These are phyloP conservation scores for Sphaerulina musiva DNA, from an alignment of 2,329 filamentous ascomycete species.

Conservation along the genomic window DNA sequence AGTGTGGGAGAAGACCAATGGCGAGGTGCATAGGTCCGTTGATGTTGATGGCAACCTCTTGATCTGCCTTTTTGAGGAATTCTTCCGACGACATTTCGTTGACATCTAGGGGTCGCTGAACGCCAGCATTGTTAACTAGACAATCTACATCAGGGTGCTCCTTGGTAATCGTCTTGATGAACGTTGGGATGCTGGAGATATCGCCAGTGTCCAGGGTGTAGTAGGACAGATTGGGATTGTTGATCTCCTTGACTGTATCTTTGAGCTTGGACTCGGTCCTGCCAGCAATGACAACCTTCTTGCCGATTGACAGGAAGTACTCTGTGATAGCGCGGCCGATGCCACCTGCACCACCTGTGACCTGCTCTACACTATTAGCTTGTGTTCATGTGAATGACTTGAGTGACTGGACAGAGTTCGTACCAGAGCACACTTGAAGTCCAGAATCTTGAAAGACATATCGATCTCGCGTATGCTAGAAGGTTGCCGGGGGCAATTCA, in stretches of 20 bases:
- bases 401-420: not conserved
- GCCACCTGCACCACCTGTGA: constrained; percentile 49
- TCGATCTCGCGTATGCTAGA: not conserved
- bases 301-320: constrained; percentile 43
- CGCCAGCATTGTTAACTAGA: constrained; percentile 54
- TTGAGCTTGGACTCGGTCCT: constrained; percentile 51
- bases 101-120: constrained; percentile 50
- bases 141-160: constrained; percentile 53
- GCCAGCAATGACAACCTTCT: constrained; percentile 49
- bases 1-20: constrained; percentile 45
- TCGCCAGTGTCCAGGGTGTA: constrained; percentile 50
- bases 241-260: constrained; percentile 40
- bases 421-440: constrained; percentile 39
- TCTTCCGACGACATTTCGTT: constrained; percentile 33
- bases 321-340: constrained; percentile 47
- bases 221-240: constrained; percentile 40
- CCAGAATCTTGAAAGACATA: constrained; percentile 23
- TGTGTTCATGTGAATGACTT: not conserved
- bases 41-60: constrained; percentile 55
- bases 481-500: not conserved
- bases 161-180: constrained; percentile 41
- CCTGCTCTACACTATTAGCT: not conserved
- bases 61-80: constrained; percentile 48
- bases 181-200: constrained; percentile 39
- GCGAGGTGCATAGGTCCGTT: constrained; percentile 53